Evolutionary conservation across 805 yeast species (phyloP).

Genomic region (Nakazawaea siamensis): DNA sequence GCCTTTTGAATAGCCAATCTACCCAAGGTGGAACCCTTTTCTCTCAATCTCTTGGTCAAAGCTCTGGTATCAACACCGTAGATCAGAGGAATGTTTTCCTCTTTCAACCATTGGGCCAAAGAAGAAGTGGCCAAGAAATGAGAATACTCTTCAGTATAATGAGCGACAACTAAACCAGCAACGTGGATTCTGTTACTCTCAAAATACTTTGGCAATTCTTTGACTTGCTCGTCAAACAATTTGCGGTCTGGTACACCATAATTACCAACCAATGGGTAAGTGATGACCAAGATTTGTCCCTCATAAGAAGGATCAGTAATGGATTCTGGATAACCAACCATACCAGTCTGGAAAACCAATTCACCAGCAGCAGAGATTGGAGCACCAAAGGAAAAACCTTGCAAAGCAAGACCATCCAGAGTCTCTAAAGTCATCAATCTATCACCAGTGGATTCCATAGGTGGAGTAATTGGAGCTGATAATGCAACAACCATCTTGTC

Average conservation of each 20-base stretch:
- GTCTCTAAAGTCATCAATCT: conserved; percentile 82
- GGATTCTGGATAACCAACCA: conserved; percentile 99
- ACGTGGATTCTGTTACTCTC: conserved; percentile 90
- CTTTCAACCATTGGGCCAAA: conserved; percentile 87
- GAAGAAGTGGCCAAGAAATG: conserved; percentile 92
- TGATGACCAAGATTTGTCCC: conserved; percentile 94
- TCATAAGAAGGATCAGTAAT: conserved; percentile 97
- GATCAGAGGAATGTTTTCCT: conserved; percentile 88
- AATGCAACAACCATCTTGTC: conserved; percentile 34
- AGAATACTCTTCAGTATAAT: conserved; percentile 92
- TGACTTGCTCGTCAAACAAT: conserved; percentile 63
- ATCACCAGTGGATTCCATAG: conserved; percentile 77
- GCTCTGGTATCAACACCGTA: conserved; percentile 98
- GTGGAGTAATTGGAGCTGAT: conserved; percentile 84
- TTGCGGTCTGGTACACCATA: conserved; percentile 96
- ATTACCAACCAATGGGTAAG: conserved; percentile 95
- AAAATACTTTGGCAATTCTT: conserved; percentile 80
- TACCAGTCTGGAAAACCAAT: conserved; percentile 97
- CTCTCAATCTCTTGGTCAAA: conserved; percentile 87
- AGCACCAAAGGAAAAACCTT: conserved; percentile 98
- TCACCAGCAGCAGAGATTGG: conserved; percentile 87
- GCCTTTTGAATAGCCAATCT: conserved; percentile 61
- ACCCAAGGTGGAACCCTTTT: conserved; percentile 88
- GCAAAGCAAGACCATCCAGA: conserved; percentile 76
- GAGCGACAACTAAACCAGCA: conserved; percentile 95